phyloP scores from a whole-genome alignment of 164 flowering plant species.

The Brasenia schreberi region DNA sequence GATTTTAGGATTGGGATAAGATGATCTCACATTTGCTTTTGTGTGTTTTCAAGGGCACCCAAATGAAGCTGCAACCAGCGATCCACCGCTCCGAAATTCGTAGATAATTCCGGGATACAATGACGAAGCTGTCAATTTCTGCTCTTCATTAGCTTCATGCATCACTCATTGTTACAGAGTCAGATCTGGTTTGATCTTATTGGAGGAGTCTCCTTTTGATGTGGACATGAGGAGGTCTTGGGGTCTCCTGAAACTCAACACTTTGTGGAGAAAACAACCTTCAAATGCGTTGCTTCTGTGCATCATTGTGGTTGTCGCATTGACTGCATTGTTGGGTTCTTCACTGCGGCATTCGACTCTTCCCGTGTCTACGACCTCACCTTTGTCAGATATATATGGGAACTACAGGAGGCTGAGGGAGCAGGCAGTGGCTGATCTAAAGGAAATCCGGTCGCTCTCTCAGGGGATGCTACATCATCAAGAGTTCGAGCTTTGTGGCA shows the following conservation, averaged over 20 bases:
- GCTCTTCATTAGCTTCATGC: constrained; percentile 4
- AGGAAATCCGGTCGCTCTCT: constrained; percentile 52
- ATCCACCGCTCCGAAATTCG: neutral
- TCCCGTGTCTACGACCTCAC: constrained; percentile 13
- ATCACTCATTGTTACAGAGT: neutral
- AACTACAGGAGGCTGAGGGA: constrained; percentile 70
- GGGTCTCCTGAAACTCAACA: constrained; percentile 31
- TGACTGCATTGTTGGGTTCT: constrained; percentile 50
- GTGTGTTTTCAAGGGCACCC: constrained; percentile 1
- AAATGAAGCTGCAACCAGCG: neutral
- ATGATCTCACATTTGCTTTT: neutral
- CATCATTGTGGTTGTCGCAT: constrained; percentile 37
- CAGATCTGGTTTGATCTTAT: neutral
- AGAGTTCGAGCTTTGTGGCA: constrained; percentile 72
- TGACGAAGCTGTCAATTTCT: neutral
- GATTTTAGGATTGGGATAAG: too few relatives aligned
- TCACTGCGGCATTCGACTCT: constrained; percentile 38
- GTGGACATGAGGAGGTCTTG: constrained; percentile 83
- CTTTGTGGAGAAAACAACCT: constrained; percentile 49
- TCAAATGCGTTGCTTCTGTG: constrained; percentile 56
- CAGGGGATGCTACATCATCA: constrained; percentile 24
- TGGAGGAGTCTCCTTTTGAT: neutral
- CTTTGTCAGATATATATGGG: constrained; percentile 30
- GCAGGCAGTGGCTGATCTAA: constrained; percentile 54
- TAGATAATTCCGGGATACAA: neutral